Evolutionary conservation across 306 rosid genomes (phyloP).

Genomic region (Rubus idaeus): DNA sequence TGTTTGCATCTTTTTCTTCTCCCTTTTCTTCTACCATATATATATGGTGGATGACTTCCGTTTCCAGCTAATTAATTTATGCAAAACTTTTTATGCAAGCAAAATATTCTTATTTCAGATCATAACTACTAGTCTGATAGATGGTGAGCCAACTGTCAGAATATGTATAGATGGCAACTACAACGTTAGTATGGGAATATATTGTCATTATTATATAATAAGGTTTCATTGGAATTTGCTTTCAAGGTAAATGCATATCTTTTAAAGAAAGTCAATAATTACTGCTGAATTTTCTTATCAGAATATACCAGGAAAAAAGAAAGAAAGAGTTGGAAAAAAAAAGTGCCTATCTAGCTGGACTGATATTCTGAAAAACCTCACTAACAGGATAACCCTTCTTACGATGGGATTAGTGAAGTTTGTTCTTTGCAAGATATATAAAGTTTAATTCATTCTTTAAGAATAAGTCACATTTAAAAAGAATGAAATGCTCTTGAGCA

Average conservation of each 20-base stretch:
- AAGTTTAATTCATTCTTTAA: background rate
- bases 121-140: background rate
- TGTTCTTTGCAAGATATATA: background rate
- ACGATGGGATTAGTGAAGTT: background rate
- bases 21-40: too few species aligned
- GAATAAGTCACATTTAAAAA: too few species aligned
- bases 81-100: background rate
- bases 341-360: background rate
- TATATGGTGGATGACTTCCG: background rate
- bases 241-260: background rate
- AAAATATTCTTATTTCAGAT: constrained; percentile 4
- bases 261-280: background rate
- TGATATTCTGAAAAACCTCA: background rate
- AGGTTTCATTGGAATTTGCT: background rate
- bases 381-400: constrained; percentile 2
- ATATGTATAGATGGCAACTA: background rate
- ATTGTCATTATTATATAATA: background rate
- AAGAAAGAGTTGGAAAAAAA: too few species aligned
- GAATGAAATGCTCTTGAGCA: too few species aligned
- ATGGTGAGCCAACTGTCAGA: background rate
- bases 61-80: background rate
- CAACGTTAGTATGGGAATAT: background rate
- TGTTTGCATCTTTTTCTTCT: background rate
- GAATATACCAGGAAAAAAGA: background rate
- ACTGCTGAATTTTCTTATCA: background rate